Evolutionary conservation across 2,329 filamentous ascomycete species (phyloP), one percentile per base, ranked within the genome.

Genomic region (Nakataea oryzae): DNA sequence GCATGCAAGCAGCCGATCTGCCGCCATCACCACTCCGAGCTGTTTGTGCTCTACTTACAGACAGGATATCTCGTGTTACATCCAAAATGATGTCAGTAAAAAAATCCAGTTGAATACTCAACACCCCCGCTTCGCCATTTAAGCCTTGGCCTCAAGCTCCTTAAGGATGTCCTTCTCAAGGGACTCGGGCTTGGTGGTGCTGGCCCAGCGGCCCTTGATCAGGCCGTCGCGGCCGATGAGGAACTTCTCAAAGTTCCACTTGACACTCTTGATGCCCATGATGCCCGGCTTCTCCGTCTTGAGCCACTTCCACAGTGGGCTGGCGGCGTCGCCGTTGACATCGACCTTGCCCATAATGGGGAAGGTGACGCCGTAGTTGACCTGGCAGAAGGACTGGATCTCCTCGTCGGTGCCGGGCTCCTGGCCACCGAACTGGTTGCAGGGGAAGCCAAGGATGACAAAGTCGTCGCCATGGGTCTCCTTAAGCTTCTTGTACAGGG

Each of bases 191-290:
- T 93, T 95, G 64, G 89, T 91, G 24, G 86, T 89, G 75, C 90
- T 93, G 41, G 91, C 90, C 91, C 92, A 99, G 67, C 95, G 81
- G 30, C 83, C 83, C 77, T 90, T 89, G 68, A 97, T 91, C 77
- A 88, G 83, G 29, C 95, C 95, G 75, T 97, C 91, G 65, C 85
- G 84, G 64, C 88, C 89, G 67, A 99, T 80, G 66, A 99, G 79
- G 78, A 97, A 99, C 85, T 99, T 99, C 77, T 99, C 95, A 80
- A 97, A 99, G 79, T 99, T 99, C 95, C 95, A 99, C 88, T 97
- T 97, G 70, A 99, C 82, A 65, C 87, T 78, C 87, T 96, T 93
- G 72, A 97, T 74, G 26, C 95, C 95, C 78, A 97, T 78, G 62
- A 97, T 71, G 27, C 95, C 93, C 0, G 93, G 84, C 80, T 91